Evolutionary conservation across 2,329 filamentous ascomycete species (phyloP).

Genomic region (Endoconidiophora polonica): DNA sequence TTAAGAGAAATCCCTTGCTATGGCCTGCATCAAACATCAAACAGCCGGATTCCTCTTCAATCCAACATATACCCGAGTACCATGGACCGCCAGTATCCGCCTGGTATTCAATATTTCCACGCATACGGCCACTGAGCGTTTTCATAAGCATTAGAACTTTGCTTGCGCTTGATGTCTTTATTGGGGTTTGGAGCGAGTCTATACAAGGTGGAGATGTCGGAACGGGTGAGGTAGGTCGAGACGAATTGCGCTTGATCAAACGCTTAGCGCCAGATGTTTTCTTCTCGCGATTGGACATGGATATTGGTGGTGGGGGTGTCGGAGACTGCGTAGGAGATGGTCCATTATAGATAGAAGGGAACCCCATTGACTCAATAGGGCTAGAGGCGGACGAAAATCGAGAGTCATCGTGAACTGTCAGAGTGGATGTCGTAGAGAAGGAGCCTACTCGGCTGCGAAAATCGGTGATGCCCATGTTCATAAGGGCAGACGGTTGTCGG

Average conservation of each 20-base stretch:
- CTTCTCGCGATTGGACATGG: constrained; percentile 18
- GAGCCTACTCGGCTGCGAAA: constrained; percentile 52
- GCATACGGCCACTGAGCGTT: constrained; percentile 61
- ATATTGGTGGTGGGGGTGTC: constrained; percentile 13
- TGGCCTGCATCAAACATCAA: constrained; percentile 53
- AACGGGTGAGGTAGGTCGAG: constrained; percentile 41
- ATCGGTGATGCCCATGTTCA: constrained; percentile 22
- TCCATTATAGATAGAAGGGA: constrained; percentile 23
- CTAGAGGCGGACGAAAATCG: constrained; percentile 21
- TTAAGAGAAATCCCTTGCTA: constrained; percentile 4
- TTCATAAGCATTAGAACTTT: constrained; percentile 63
- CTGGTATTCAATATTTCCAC: constrained; percentile 59
- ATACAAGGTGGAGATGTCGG: constrained; percentile 36
- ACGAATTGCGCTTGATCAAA: constrained; percentile 37
- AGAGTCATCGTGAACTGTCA: constrained; percentile 34
- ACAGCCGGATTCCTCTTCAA: constrained; percentile 59
- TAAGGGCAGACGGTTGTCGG: constrained; percentile 28
- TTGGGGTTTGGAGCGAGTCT: constrained; percentile 41
- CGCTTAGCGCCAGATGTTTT: constrained; percentile 33
- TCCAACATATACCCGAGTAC: constrained; percentile 57
- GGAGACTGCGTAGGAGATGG: constrained; percentile 16
- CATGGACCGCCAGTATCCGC: constrained; percentile 43
- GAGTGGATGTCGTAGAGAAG: constrained; percentile 40
- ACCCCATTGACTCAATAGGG: constrained; percentile 27
- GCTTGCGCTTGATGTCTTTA: constrained; percentile 51